phyloP scores from a whole-genome alignment of 768 basidiomycete species.

The Pleurotus djamor region DNA sequence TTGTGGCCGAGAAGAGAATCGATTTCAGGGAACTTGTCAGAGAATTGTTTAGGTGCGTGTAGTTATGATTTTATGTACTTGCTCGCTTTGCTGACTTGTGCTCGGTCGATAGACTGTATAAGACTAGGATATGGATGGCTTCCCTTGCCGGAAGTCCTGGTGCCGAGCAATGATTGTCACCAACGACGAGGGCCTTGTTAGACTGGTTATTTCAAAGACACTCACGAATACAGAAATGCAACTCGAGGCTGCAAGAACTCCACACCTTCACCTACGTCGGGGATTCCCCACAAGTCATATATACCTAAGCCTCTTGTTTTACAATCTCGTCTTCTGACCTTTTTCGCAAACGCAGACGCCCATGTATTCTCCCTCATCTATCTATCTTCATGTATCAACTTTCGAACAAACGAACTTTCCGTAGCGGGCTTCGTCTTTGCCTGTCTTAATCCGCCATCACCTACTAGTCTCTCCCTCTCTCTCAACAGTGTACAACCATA shows the following conservation, averaged over 20 bases:
- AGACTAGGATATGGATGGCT: conserved; percentile 96
- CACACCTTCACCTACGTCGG: too few species aligned
- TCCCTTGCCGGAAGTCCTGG: conserved; percentile 58
- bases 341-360: too few species aligned
- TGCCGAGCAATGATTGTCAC: conserved; percentile 28
- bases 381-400: too few species aligned
- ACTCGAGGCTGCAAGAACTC: background rate
- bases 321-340: too few species aligned
- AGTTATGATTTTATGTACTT: conserved; percentile 43
- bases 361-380: too few species aligned
- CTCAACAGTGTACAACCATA: background rate
- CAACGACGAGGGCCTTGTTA: background rate
- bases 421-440: too few species aligned
- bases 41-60: conserved; percentile 91
- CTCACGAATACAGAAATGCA: background rate
- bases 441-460: background rate
- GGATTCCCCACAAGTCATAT: too few species aligned
- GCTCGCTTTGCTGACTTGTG: background rate
- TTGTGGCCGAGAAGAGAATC: conserved; percentile 92
- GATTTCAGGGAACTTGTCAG: conserved; percentile 96
- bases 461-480: background rate
- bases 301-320: conserved; percentile 3
- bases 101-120: conserved; percentile 62
- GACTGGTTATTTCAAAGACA: background rate
- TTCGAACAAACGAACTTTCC: too few species aligned